Base-by-base conservation (phyloP, 805 yeast species). In the Candida michaelii region DNA sequence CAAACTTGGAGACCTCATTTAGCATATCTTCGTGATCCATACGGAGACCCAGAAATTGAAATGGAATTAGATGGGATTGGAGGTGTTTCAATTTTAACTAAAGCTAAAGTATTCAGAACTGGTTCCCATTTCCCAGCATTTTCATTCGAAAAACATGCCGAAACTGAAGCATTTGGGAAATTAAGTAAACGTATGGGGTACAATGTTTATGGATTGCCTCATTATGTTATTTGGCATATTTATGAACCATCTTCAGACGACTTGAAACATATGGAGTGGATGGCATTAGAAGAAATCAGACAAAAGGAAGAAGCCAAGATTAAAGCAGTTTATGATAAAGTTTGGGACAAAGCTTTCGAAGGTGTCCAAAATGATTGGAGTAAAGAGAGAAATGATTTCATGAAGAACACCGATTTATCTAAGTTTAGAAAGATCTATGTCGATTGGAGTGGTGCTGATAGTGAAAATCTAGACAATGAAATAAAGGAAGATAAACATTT, bases 1-100 rank as follows among this genome's bases (percentile, higher is more conserved):
- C 96, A 95, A 32, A 91, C 99, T 1, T 91, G 98, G 97, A 77
- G 99, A 65, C 95, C 97, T 1, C 98, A 91, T 66, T 73, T 91
- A 51, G 98, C 98, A 0, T 91, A 93, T 59, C 74, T 91, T 60
- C 75, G 98, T 53, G 97, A 90, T 56, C 96, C 97, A 2, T 83
- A 86, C 56, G 99, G 98, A 17, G 95, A 89, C 63, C 91, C 95
- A 5, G 91, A 87, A 58, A 91, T 84, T 33, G 96, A 89, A 59
- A 84, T 91, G 85, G 90, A 84, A 44, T 71, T 91, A 48, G 98
- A 91, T 63, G 99, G 99, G 40, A 89, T 91, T 53, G 99, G 99
- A 18, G 99, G 98, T 51, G 99, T 91, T 33, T 88, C 97, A 1
- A 89, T 93, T 50, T 71, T 91, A 51, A 77, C 95, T 33, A 87